Base-by-base conservation (phyloP, 148 eudicot species). In the Nyssa sinensis region DNA sequence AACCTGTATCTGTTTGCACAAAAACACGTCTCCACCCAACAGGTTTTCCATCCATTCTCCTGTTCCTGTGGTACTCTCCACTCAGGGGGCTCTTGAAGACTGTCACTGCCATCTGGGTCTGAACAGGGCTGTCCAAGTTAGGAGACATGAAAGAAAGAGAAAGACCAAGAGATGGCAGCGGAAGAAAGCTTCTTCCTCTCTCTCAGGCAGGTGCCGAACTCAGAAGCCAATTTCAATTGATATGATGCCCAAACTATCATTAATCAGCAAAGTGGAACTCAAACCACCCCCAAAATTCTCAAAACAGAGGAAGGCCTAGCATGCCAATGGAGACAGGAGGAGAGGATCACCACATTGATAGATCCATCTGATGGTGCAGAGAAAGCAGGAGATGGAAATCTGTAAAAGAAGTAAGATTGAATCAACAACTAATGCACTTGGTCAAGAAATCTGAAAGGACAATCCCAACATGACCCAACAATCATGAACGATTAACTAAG, bases 1-100 rank as follows among this genome's bases (percentile, higher is more conserved):
- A 86, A 3, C 97, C 97, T 7, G 85, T 84, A 32, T 89, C 97
- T 2, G 92, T 91, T 75, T 89, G 97, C 44, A 89, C 97, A 82
- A 91, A 91, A 39, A 89, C 92, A 9, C 89, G 85, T 59, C 97
- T 89, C 66, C 87, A 81, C 2, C 89, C 88, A 6, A 84, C 66
- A 0, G 82, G 67, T 75, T 77, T 85, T 41, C 82, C 83, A 67
- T 82, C 89, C 78, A 76, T 62, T 67, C 84, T 75, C 11, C 67
- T 41, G 60, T 74, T 84, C 58, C 88, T 84, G 72, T 78, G 84
- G 75, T 79, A 80, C 51, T 86, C 82, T 63, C 87, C 83, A n/a
- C 77, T 74, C 8, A 91, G 78, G 5, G 86, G 83, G 75, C 78
- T 84, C 72, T 78, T 91, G 34, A 91, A 78, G 24, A 84, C 73